Base-by-base conservation (phyloP, 148 eudicot genomes). In the Nepenthes mirabilis region DNA sequence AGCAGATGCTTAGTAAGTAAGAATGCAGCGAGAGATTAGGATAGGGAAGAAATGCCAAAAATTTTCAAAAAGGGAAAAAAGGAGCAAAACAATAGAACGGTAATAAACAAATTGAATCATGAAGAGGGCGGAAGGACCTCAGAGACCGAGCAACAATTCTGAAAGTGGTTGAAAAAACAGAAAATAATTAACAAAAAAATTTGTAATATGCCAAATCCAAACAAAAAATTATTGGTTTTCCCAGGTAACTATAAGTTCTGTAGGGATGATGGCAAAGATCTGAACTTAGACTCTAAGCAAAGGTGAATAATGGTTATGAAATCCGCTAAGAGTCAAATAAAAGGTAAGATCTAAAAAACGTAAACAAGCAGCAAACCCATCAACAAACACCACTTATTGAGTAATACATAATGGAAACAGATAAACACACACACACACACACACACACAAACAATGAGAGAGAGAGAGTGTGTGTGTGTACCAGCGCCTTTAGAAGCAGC, bases 401-500 rank as follows among this genome's bases (percentile, higher is more conserved):
- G 12, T 62, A 36, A 59, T 37, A 37, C 52, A 63, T 35, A n/a
- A 43, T 52, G n/a, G 14, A 68, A 8, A 63, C n/a, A 59, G 45
- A 37, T 43, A 61, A 14, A 23, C 23, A 23, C 23, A 23, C 23
- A 23, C 23, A 23, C 23, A 23, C 23, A 23, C 23, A 23, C 23
- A 23, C 23, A 23, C 23, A 23, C 23, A 23, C 23, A 23, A 23
- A 23, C 23, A 23, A 63, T 36, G 45, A 49, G 53, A 47, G 48
- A 9, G 52, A 57, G 53, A 40, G 52, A 59, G 57, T 43, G 34
- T 69, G 37, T 65, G 13, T 47, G 65, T 43, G 37, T 83, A 86
- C 99, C 95, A 80, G 99, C 99, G 35, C 96, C 91, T 75, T 82
- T 81, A 36, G 80, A 58, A 84, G 73, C 95, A 82, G 99, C 99